Base-by-base conservation (phyloP, 768 basidiomycete genomes). In the Hygrophoropsis aurantiaca region DNA sequence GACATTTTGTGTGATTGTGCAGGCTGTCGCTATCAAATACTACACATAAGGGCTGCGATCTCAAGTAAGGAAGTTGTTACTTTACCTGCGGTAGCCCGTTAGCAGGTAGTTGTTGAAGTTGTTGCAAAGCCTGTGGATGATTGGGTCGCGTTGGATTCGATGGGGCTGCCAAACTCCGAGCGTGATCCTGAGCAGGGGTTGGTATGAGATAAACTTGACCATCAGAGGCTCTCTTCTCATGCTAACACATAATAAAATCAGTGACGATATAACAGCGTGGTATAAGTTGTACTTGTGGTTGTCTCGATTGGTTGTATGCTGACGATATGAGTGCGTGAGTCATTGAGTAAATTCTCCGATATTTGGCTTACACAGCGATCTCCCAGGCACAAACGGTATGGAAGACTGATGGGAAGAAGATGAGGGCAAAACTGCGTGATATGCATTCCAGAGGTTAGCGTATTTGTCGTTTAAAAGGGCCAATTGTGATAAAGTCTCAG, bases 391-490 rank as follows among this genome's bases (percentile, higher is more conserved):
- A 13, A 13, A 13, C 13, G 27, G 27, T 30, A 6, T 13, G 13
- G 27, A 30, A 13, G 27, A 13, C 7, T 13, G 6, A 30, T 30
- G 27, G 6, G 13, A 6, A 30, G 27, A 13, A 30, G 27, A 13
- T 13, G 13, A 13, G 16, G 44, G 41, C 19, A 13, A 23, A 11
- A 23, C 18, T 9, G 18, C 16, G 23, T 18, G 20, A 11, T 25
- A 16, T 23, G 37, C 25, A 11, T 40, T 32, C 32, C 51, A 58
- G 19, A 65, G 38, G 46, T 37, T 51, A 1, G 40, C 10, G 43
- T 61, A 64, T 40, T 56, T 68, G 2, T 56, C 57, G 7, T 45
- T 35, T 44, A 66, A 37, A 35, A 51, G 1, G 23, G 37, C 49
- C 40, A 58, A 50, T 4, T 64, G 58, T 21, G 35, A 54, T 18